Evolutionary conservation across 1,284 basidiomycete genomes (phyloP).

Genomic region (Puccinia horiana): DNA sequence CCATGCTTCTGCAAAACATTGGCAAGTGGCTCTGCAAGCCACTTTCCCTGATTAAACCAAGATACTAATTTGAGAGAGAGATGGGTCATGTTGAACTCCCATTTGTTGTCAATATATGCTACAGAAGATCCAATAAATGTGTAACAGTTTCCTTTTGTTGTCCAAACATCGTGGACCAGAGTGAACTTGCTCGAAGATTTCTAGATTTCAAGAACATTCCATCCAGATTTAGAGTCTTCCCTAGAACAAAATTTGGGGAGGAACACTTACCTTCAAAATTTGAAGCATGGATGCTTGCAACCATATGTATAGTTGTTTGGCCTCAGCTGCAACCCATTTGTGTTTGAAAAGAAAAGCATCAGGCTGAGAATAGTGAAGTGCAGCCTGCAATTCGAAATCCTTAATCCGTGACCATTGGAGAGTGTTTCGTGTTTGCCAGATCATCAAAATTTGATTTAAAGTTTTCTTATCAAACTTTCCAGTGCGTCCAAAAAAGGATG

Average conservation of each 20-base stretch:
- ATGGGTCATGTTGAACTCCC: conserved; percentile 22
- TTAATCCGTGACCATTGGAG: conserved; percentile 26
- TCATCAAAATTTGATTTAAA: conserved; percentile 25
- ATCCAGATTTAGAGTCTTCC: not conserved
- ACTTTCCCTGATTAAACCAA: conserved; percentile 20
- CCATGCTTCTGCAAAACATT: conserved; percentile 22
- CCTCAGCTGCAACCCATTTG: conserved; percentile 28
- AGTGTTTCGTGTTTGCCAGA: conserved; percentile 16
- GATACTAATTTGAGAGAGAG: conserved; percentile 18
- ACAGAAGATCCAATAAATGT: conserved; percentile 22
- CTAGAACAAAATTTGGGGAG: not conserved
- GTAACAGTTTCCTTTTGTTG: conserved; percentile 35
- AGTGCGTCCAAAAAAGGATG: conserved; percentile 7
- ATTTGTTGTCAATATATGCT: conserved; percentile 29
- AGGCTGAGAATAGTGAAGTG: conserved; percentile 15
- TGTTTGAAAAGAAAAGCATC: conserved; percentile 14
- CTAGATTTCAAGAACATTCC: not conserved
- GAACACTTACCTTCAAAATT: not conserved
- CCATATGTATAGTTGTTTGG: conserved; percentile 18
- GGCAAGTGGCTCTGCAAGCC: conserved; percentile 41
- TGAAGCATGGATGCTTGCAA: conserved; percentile 12
- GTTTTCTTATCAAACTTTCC: conserved; percentile 28
- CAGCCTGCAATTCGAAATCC: conserved; percentile 9
- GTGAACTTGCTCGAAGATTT: conserved; percentile 18
- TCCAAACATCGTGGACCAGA: conserved; percentile 31